Percentiles rank a stretch among this genome's conserved stretches.
These are phyloP conservation scores for Colletotrichum truncatum DNA, from an alignment of 2,329 filamentous ascomycete species.

Conservation along the genomic window DNA sequence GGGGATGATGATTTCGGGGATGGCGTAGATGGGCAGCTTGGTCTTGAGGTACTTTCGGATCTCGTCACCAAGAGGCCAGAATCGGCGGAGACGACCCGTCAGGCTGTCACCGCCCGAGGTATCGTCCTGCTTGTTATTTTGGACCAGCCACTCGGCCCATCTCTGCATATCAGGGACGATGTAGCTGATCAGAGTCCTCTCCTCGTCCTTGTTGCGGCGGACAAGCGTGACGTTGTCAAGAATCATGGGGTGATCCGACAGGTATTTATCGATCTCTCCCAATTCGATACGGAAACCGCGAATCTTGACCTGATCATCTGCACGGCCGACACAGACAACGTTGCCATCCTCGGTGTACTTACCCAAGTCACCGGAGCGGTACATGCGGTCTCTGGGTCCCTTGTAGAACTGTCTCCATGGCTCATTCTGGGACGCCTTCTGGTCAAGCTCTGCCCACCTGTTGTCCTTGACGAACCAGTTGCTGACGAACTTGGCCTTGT, in stretches of 20 bases:
- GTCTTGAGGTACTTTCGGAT: conserved; percentile 1
- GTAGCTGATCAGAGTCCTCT: conserved; percentile 88
- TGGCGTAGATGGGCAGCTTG: conserved; percentile 43
- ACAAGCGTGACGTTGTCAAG: conserved; percentile 69
- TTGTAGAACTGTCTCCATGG: conserved; percentile 83
- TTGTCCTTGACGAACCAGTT: conserved; percentile 77
- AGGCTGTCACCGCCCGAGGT: conserved; percentile 58
- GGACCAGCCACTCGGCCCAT: conserved; percentile 15
- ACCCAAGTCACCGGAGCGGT: conserved; percentile 88
- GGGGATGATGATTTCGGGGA: conserved; percentile 49
- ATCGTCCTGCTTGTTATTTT: conserved; percentile 2
- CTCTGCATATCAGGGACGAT: conserved; percentile 63
- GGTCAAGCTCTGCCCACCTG: neutral
- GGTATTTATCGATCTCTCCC: conserved; percentile 72
- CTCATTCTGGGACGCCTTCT: conserved; percentile 50
- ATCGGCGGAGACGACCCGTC: conserved; percentile 54
- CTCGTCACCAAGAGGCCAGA: conserved; percentile 4
- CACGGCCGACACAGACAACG: conserved; percentile 79
- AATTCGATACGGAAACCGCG: conserved; percentile 96
- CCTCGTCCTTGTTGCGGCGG: conserved; percentile 84
- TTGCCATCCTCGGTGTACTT: conserved; percentile 75
- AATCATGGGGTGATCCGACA: neutral
- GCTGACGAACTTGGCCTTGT: conserved; percentile 77
- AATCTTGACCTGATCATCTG: conserved; percentile 93
- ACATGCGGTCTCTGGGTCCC: conserved; percentile 86